These are phyloP conservation scores for Thelonectria discophora DNA, from an alignment of 2,329 filamentous ascomycete species.

Conservation along the genomic window DNA sequence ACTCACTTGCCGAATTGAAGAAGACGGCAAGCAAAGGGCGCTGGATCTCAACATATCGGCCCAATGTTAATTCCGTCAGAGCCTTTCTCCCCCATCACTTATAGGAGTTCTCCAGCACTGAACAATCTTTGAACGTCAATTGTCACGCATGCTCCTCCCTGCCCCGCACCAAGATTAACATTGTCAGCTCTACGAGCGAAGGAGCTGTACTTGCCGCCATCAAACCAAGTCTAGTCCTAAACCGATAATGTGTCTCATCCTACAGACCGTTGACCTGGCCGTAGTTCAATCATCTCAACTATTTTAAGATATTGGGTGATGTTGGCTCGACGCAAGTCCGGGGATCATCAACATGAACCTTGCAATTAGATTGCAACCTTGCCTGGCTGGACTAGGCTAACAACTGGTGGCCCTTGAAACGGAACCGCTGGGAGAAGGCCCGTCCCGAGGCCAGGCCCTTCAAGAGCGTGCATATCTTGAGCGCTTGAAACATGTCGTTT, in stretches of 20 bases:
- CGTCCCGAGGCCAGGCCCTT: not conserved
- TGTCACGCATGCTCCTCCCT: not conserved
- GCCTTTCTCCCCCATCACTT: too few species aligned
- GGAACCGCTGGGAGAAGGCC: not conserved
- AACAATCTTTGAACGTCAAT: not conserved
- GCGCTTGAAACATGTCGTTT: not conserved
- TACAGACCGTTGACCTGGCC: not conserved
- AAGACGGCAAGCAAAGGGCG: too few species aligned
- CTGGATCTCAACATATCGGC: too few species aligned
- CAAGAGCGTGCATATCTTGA: constrained; percentile 1
- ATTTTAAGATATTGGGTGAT: too few species aligned
- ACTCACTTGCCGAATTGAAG: constrained; percentile 52
- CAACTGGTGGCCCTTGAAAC: not conserved
- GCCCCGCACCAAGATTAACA: not conserved
- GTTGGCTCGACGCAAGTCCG: not conserved
- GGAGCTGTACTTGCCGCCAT: not conserved
- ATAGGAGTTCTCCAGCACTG: too few species aligned
- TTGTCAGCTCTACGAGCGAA: not conserved
- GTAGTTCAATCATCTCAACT: too few species aligned
- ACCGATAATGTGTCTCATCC: too few species aligned
- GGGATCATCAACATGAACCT: constrained; percentile 12
- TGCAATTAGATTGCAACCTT: too few species aligned
- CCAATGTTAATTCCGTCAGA: too few species aligned
- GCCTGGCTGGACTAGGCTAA: not conserved
- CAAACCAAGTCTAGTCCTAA: too few species aligned